Percentiles rank a stretch among this genome's conserved stretches.
These are phyloP conservation scores for Millerozyma miso DNA, from an alignment of 805 yeast genomes.

Conservation along the genomic window DNA sequence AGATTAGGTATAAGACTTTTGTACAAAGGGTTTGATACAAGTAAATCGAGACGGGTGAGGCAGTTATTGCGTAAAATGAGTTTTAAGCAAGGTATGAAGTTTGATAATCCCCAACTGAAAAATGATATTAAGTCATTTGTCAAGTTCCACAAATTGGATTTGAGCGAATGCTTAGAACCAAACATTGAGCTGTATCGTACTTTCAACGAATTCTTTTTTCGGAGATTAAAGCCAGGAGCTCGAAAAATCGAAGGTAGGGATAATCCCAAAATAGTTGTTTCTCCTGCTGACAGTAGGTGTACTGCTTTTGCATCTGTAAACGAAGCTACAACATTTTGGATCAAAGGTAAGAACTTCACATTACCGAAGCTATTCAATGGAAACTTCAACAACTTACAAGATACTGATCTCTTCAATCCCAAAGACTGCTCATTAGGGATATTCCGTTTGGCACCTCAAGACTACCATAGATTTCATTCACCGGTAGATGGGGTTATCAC, in stretches of 20 bases:
- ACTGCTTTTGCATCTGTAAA: conserved; percentile 59
- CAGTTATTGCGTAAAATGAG: conserved; percentile 62
- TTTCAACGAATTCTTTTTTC: conserved; percentile 86
- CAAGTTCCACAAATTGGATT: conserved; percentile 74
- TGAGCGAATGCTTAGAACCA: conserved; percentile 57
- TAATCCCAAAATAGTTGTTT: conserved; percentile 49
- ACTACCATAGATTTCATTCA: conserved; percentile 88
- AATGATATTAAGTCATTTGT: conserved; percentile 72
- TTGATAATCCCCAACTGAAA: conserved; percentile 66
- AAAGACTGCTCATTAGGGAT: conserved; percentile 62
- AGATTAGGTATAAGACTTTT: conserved; percentile 81
- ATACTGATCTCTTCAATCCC: conserved; percentile 27
- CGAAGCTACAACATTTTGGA: conserved; percentile 76
- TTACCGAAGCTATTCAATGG: conserved; percentile 56
- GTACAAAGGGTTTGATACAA: conserved; percentile 67
- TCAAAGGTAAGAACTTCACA: conserved; percentile 78
- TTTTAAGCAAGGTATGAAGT: conserved; percentile 77
- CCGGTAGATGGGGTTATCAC: conserved; percentile 78
- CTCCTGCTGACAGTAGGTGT: conserved; percentile 88
- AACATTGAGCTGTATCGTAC: conserved; percentile 53
- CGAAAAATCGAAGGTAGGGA: conserved; percentile 62
- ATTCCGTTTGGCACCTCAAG: conserved; percentile 94
- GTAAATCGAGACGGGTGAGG: conserved; percentile 57
- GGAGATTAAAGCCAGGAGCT: conserved; percentile 67
- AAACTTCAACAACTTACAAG: conserved; percentile 40